phyloP scores from a whole-genome alignment of 1,284 basidiomycete species.

The Phellopilus nigrolimitatus region DNA sequence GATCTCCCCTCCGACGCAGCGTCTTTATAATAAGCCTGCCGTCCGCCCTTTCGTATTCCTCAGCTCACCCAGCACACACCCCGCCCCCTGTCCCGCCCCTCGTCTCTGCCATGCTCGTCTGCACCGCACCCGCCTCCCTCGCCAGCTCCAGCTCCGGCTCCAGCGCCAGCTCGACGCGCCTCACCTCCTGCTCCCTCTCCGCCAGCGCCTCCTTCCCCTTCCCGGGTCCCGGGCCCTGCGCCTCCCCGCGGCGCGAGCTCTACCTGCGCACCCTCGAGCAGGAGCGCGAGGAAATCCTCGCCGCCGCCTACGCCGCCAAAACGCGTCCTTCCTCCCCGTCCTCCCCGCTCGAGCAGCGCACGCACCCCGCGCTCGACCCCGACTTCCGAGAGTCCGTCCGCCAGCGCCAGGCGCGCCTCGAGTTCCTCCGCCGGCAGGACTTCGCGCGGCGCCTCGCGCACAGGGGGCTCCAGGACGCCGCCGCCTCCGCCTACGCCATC shows the following conservation, averaged over 20 bases:
- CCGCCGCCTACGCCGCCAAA: conserved; percentile 8
- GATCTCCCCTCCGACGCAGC: too few species aligned
- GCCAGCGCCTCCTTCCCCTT: conserved; percentile 14
- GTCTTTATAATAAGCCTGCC: too few species aligned
- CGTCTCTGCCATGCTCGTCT: background rate
- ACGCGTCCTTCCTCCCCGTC: background rate
- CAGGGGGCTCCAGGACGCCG: conserved; percentile 11
- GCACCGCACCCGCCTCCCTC: background rate
- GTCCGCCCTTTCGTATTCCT: too few species aligned
- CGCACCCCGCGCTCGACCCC: too few species aligned
- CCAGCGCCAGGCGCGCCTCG: conserved; percentile 18
- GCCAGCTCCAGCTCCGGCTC: background rate
- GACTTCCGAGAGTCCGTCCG: conserved; percentile 19
- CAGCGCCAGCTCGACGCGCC: conserved; percentile 2
- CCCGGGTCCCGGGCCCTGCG: conserved; percentile 14
- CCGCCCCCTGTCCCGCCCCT: too few species aligned
- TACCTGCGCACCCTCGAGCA: conserved; percentile 19
- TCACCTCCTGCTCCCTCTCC: background rate
- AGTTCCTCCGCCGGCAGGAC: conserved; percentile 17
- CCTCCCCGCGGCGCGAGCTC: conserved; percentile 9
- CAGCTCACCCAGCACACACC: too few species aligned
- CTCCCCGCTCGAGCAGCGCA: background rate
- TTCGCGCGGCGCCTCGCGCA: conserved; percentile 16
- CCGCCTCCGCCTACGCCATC: conserved; percentile 13
- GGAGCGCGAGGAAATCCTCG: conserved; percentile 17